Evolutionary conservation across 2,329 filamentous ascomycete species (phyloP), one percentile per base, ranked within the genome.

Genomic region (Tolypocladium pustulatum): DNA sequence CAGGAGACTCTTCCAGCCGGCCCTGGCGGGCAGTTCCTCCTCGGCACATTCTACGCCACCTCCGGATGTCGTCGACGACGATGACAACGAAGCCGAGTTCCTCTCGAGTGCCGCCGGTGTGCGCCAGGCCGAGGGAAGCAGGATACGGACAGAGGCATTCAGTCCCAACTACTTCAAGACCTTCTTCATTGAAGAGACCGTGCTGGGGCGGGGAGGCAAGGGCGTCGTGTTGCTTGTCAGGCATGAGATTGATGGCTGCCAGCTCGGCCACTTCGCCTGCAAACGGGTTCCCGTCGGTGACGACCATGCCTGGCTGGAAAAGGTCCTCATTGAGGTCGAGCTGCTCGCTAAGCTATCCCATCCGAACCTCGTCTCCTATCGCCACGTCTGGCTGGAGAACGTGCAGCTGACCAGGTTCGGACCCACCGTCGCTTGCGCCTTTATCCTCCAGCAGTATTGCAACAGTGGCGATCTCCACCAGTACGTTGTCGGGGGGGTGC

Each of bases 391-490:
- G 94, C 81, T 99, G 20, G 93, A 99, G 71, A 89, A 97, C 70
- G 87, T 88, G 57, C 84, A 88, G 64, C 83, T 96, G 57, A 93
- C 83, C 62, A 87, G 84, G 1, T 99, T 99, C 70, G 89, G 91
- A 0, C 94, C 95, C 0, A 91, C 85, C 58, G 91, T 99, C 1
- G 91, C 91, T 13, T 97, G 93, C 67, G 91, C 93, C 5, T 99
- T 96, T 70, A 99, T 99, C 59, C 80, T 99, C 9, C 94, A 99
- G 70, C 92, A 99, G 69, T 99, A 96, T 67, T 99, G 95, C 76
- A 97, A 99, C 69, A 82, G 87, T 1, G 94, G 94, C 20, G 94
- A 99, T 69, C 79, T 99, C 22, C 87, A 96, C 60, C 86, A 88
- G 62, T 95, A 96, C 69, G 85, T 99, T 20, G 78, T 92, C n/a